A percentile compares a stretch with the other conserved stretches of the same genome.
Conservation (phyloP, 202 grass and related monocot species). For the Bolboschoenoplectus hybrid region DNA sequence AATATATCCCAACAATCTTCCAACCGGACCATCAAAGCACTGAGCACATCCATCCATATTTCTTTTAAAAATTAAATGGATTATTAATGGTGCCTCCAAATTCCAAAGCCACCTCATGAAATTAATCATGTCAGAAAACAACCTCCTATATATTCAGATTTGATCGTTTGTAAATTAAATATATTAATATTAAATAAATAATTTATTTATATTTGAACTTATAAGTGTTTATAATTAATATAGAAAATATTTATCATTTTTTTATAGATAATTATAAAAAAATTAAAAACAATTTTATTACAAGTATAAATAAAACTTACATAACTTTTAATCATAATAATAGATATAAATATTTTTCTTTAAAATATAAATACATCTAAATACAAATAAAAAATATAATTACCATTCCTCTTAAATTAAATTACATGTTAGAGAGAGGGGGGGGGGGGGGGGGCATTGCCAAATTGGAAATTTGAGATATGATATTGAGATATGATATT, state of each 20-base stretch:
- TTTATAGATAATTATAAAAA: too few relatives aligned
- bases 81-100: constrained; percentile 16
- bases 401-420: too few relatives aligned
- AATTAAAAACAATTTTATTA: too few relatives aligned
- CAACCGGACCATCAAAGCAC: constrained; percentile 2
- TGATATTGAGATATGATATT: neutral
- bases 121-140: constrained; percentile 7
- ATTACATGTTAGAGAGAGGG: neutral
- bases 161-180: too few relatives aligned
- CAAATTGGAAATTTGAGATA: constrained; percentile 22
- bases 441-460: neutral
- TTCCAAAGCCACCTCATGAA: neutral
- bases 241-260: too few relatives aligned
- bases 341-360: too few relatives aligned
- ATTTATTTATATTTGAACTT: neutral
- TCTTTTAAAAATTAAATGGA: neutral
- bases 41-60: neutral
- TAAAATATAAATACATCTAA: too few relatives aligned
- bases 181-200: neutral
- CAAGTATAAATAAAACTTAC: too few relatives aligned
- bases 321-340: too few relatives aligned
- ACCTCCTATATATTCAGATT: neutral
- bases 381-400: too few relatives aligned
- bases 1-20: constrained; percentile 7
- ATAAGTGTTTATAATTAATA: too few relatives aligned